Evolutionary conservation across 257 asterid genomes (phyloP).

Genomic region (Primulina tabacum): DNA sequence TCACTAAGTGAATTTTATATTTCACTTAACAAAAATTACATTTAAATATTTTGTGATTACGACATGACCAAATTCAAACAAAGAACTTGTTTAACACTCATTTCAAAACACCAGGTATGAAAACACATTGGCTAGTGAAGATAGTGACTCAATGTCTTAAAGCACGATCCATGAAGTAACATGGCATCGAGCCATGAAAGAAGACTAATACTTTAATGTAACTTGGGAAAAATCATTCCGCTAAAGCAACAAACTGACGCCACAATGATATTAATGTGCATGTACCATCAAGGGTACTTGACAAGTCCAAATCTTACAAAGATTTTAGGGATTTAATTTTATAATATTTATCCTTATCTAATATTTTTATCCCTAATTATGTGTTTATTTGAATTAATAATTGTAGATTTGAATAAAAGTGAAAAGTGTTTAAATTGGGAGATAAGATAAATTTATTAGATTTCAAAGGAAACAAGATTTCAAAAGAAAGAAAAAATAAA

Average conservation of each 20-base stretch:
- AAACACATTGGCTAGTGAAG: background rate
- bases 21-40: background rate
- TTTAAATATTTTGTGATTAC: background rate
- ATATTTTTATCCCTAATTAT: too few relatives aligned
- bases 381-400: too few relatives aligned
- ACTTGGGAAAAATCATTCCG: slow-evolving; percentile 16
- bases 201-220: background rate
- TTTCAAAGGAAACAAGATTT: too few relatives aligned
- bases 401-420: too few relatives aligned
- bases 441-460: too few relatives aligned
- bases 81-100: background rate
- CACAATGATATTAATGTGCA: background rate
- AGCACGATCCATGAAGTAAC: background rate
- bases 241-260: background rate
- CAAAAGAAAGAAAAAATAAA: too few relatives aligned
- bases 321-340: too few relatives aligned
- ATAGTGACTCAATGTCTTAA: background rate
- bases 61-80: background rate
- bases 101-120: background rate
- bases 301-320: too few relatives aligned
- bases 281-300: background rate
- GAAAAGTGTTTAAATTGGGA: too few relatives aligned
- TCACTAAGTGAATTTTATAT: background rate
- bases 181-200: slow-evolving; percentile 9
- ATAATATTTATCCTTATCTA: too few relatives aligned